phyloP scores from a whole-genome alignment of 1,139 yeast genomes.

The Magnusiomyces fungicola region DNA sequence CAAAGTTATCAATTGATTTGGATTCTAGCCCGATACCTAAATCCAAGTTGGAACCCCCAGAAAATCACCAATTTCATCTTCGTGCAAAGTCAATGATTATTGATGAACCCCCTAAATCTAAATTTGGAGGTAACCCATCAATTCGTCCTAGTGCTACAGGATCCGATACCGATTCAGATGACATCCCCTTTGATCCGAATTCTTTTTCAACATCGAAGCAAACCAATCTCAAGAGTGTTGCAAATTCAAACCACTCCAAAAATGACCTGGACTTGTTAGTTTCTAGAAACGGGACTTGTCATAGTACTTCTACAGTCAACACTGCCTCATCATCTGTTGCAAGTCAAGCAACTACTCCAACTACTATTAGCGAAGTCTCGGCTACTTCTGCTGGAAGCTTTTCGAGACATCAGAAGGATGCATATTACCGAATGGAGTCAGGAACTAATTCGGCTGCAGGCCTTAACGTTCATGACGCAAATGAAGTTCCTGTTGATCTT shows the following conservation, averaged over 20 bases:
- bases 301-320: constrained; percentile 23
- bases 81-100: constrained; percentile 1
- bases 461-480: background rate
- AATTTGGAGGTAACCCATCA: no score
- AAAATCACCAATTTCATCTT: no score
- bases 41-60: no score
- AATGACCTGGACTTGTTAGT: no score
- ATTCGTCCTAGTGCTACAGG: constrained; percentile 1
- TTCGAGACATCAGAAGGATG: constrained; percentile 7
- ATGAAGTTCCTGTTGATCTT: constrained; percentile 24
- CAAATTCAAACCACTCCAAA: no score
- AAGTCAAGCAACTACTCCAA: constrained; percentile 25
- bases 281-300: constrained; percentile 22
- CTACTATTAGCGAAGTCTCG: constrained; percentile 55
- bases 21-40: background rate
- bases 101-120: background rate
- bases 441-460: constrained; percentile 1
- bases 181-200: constrained; percentile 26
- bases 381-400: constrained; percentile 89
- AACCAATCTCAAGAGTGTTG: no score
- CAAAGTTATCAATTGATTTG: background rate
- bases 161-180: constrained; percentile 6
- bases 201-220: constrained; percentile 15
- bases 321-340: constrained; percentile 22
- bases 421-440: constrained; percentile 9